These are phyloP conservation scores for Aegilops bicornis DNA, from an alignment of 176 grass and related monocot species.

Conservation along the genomic window DNA sequence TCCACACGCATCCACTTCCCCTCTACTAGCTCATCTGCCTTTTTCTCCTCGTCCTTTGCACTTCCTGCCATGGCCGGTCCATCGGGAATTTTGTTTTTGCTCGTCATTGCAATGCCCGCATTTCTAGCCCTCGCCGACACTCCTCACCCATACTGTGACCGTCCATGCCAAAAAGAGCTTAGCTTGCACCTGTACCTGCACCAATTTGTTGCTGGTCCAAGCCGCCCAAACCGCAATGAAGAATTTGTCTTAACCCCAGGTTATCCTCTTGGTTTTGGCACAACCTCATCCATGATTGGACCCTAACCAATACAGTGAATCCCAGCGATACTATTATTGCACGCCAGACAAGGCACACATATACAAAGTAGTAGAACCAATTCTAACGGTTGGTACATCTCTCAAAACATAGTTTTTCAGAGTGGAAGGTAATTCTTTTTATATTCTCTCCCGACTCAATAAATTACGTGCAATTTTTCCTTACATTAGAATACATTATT, in stretches of 20 bases:
- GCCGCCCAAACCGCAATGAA: background rate
- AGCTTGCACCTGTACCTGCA: background rate
- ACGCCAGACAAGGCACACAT: constrained; percentile 7
- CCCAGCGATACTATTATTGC: background rate
- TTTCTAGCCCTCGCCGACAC: too few species aligned
- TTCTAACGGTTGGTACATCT: background rate
- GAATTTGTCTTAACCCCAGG: background rate
- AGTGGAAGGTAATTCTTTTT: background rate
- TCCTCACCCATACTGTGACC: background rate
- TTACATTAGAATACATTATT: too few species aligned
- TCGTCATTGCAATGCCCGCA: too few species aligned
- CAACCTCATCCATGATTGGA: background rate
- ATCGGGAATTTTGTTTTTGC: too few species aligned
- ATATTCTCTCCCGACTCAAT: background rate
- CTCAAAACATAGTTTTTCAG: constrained; percentile 2
- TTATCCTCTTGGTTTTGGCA: background rate
- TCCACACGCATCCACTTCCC: too few species aligned
- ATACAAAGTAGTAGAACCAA: background rate
- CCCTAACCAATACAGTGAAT: background rate
- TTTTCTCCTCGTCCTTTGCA: too few species aligned
- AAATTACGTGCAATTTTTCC: background rate
- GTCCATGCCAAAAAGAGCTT: background rate
- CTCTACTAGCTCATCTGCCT: too few species aligned
- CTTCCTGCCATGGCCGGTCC: too few species aligned
- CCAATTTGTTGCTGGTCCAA: background rate